These are phyloP conservation scores for Fusarium beomiforme DNA, from an alignment of 2,329 filamentous ascomycete genomes.

Conservation along the genomic window DNA sequence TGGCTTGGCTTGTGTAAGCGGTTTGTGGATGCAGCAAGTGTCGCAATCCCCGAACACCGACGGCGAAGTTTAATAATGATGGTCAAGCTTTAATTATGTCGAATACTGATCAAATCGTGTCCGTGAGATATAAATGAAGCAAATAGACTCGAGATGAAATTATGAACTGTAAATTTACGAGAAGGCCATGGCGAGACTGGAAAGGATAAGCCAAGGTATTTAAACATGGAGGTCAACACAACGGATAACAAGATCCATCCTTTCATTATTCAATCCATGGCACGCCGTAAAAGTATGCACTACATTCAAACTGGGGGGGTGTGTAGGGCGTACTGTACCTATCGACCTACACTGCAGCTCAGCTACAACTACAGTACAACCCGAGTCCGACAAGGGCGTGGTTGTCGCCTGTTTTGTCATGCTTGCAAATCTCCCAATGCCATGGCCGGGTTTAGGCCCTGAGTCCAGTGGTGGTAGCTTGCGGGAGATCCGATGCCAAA, in stretches of 20 bases:
- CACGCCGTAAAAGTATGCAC: not conserved
- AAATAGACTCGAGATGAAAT: not conserved
- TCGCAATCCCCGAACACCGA: constrained; percentile 36
- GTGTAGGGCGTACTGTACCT: constrained; percentile 8
- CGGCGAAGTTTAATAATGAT: constrained; percentile 2
- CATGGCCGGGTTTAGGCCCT: constrained; percentile 4
- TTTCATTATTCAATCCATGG: constrained; percentile 1
- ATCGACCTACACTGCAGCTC: not conserved
- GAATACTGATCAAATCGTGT: not conserved
- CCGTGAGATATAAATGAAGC: not conserved
- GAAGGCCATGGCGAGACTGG: not conserved
- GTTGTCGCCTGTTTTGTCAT: constrained; percentile 35
- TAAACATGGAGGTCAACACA: constrained; percentile 20
- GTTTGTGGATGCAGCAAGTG: constrained; percentile 21
- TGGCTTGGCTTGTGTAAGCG: constrained; percentile 33
- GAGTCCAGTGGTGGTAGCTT: not conserved
- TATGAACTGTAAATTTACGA: not conserved
- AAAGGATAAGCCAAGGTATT: constrained; percentile 31
- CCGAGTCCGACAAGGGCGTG: constrained; percentile 31
- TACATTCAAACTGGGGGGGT: constrained; percentile 16
- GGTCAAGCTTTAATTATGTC: not conserved
- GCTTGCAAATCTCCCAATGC: constrained; percentile 42
- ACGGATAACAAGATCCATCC: constrained; percentile 31
- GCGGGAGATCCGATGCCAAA: not conserved
- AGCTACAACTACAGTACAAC: constrained; percentile 2